phyloP scores from a whole-genome alignment of 2,329 filamentous ascomycete species.

The Fusarium falciforme region DNA sequence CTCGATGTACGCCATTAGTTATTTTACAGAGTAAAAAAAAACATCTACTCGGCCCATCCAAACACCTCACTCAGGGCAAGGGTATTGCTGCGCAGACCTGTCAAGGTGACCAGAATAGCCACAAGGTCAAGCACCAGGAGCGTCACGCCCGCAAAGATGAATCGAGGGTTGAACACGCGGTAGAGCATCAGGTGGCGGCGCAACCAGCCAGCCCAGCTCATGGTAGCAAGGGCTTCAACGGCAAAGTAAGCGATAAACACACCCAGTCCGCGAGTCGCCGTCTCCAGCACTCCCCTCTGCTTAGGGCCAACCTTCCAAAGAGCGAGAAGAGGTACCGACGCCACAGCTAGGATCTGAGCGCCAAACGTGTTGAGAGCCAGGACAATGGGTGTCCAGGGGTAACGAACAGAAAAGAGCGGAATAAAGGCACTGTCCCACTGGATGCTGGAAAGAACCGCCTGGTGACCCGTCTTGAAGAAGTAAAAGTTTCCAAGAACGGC shows the following conservation, averaged over 20 bases:
- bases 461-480: constrained; percentile 98
- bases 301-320: constrained; percentile 91
- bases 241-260: constrained; percentile 86
- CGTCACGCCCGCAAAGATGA: constrained; percentile 81
- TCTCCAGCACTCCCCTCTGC: constrained; percentile 75
- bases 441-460: constrained; percentile 86
- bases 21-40: constrained; percentile 23
- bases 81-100: constrained; percentile 80
- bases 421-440: constrained; percentile 98
- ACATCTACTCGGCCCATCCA: constrained; percentile 73
- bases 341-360: constrained; percentile 84
- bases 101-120: constrained; percentile 75
- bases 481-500: constrained; percentile 92
- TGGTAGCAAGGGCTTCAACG: constrained; percentile 84
- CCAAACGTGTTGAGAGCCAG: constrained; percentile 89
- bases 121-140: constrained; percentile 83
- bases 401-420: constrained; percentile 81
- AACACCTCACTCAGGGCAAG: constrained; percentile 88
- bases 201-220: constrained; percentile 89
- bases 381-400: constrained; percentile 89
- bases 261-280: constrained; percentile 76
- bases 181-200: constrained; percentile 96
- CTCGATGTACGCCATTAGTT: not conserved
- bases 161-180: constrained; percentile 90
- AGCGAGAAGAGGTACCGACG: constrained; percentile 82